A percentile compares a stretch with the other conserved stretches of the same genome.
Evolutionary conservation across 305 asterid genomes (phyloP).

Genomic region (Solanum hybrid): DNA sequence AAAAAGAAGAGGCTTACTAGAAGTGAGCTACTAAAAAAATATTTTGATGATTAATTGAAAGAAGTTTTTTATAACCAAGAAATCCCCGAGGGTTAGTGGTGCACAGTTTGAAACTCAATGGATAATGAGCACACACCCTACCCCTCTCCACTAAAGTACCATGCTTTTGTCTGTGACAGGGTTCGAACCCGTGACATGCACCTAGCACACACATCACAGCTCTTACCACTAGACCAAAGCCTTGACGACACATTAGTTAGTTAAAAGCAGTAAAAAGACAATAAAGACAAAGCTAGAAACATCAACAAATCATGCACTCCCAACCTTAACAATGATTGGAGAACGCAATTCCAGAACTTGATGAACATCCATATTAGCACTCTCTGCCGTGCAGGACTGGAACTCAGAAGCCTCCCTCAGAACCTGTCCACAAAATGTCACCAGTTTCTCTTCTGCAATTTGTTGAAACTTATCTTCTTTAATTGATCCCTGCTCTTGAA

Average conservation of each 20-base stretch:
- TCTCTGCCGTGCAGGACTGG: slow-evolving; percentile 75
- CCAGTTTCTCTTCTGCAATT: slow-evolving; percentile 82
- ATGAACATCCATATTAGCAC: slow-evolving; percentile 73
- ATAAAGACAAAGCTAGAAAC: background rate
- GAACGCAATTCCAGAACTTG: slow-evolving; percentile 89
- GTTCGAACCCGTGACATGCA: background rate
- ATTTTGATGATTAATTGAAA: background rate
- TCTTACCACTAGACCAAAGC: background rate
- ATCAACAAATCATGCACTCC: background rate
- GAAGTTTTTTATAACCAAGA: background rate
- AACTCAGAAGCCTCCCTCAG: slow-evolving; percentile 90
- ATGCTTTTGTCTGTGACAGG: background rate
- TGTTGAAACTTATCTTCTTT: slow-evolving; percentile 56
- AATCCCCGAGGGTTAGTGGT: background rate
- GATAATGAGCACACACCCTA: background rate
- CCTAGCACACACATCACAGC: background rate
- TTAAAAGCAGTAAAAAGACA: background rate
- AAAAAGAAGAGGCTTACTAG: background rate
- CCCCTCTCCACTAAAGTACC: background rate
- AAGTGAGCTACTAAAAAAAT: background rate
- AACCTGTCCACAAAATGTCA: slow-evolving; percentile 83
- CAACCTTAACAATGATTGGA: slow-evolving; percentile 87
- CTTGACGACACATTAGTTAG: background rate
- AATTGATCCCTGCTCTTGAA: background rate
- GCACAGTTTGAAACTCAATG: background rate